Base-by-base conservation (phyloP, 805 yeast genomes). In the Monosporozyma solicola region DNA sequence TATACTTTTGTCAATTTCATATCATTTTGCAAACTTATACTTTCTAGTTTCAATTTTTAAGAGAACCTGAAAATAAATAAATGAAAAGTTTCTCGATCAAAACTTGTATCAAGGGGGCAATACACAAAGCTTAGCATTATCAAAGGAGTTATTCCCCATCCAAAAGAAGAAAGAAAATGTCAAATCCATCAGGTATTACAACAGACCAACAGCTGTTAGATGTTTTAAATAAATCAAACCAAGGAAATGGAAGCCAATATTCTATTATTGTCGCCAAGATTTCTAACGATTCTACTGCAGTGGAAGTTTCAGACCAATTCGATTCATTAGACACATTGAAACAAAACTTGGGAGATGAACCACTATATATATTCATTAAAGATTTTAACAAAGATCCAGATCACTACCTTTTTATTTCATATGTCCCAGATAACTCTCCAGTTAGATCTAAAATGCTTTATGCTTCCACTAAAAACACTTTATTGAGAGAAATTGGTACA, bases 401-500 rank as follows among this genome's bases (percentile, higher is more conserved):
- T 10, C 52, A 55, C 15, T 74, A 72, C 55, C 76, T 80, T 3
- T 90, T 92, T 61, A 78, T 90, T 47, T 82, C 94, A 22, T 91
- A 77, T 70, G 91, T 92, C 51, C 97, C 99, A 0, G 97, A 92
- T 66, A 68, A 69, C 50, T 87, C 97, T 8, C 82, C 84, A 2
- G 91, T 92, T 41, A 79, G 90, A 54, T 76, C 79, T 53, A 94
- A 92, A 67, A 94, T 94, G 97, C 74, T 94, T 49, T 94, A 91
- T 67, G 98, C 98, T 4, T 87, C 97, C 2, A 83, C 95, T 10
- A 88, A 88, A 56, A 85, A 81, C 66, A 81, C 94, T 1, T 69
- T 94, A 39, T 71, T 87, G 53, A 80, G 86, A 59, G 84, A 85
- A 56, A 74, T 92, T 41, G 97, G 97, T 8, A 77, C 73, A 1